These are phyloP conservation scores for Anethum foeniculum DNA, from an alignment of 140 eudicot genomes.

Conservation along the genomic window DNA sequence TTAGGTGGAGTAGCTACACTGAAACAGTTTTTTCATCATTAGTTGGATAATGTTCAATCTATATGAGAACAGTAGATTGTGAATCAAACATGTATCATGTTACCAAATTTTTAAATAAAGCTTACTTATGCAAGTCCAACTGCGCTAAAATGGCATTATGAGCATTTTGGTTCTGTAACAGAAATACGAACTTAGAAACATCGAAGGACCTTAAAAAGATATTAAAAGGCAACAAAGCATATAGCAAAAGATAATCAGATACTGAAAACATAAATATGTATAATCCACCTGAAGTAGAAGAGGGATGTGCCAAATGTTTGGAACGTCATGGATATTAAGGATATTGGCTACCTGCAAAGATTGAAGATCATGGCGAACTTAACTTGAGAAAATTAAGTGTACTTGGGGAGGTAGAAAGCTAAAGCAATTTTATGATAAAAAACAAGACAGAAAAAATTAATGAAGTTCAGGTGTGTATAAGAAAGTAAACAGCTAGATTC, in stretches of 20 bases:
- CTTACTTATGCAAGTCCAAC: slow-evolving; percentile 60
- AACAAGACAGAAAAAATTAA: not conserved
- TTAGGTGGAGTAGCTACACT: slow-evolving; percentile 73
- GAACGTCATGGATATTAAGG: slow-evolving; percentile 89
- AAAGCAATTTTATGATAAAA: not conserved
- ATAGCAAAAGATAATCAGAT: slow-evolving; percentile 5
- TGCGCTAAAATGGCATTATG: slow-evolving; percentile 70
- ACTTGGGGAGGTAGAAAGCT: slow-evolving; percentile 10
- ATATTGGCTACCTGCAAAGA: slow-evolving; percentile 66
- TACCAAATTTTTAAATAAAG: slow-evolving; percentile 3
- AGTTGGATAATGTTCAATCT: slow-evolving; percentile 16
- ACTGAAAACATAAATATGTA: not conserved
- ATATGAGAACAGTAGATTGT: not conserved
- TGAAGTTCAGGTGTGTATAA: not conserved
- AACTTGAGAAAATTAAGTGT: not conserved
- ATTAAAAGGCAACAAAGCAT: not conserved
- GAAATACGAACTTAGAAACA: slow-evolving; percentile 10
- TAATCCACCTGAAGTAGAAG: slow-evolving; percentile 76
- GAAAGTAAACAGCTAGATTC: not conserved
- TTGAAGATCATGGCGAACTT: not conserved
- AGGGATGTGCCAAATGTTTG: slow-evolving; percentile 94
- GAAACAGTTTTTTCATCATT: slow-evolving; percentile 20
- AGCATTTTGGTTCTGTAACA: slow-evolving; percentile 79
- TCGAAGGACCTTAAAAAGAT: not conserved
- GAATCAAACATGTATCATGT: not conserved